Conservation (phyloP, 2,329 filamentous ascomycete genomes). For the Phialophora tarda region DNA sequence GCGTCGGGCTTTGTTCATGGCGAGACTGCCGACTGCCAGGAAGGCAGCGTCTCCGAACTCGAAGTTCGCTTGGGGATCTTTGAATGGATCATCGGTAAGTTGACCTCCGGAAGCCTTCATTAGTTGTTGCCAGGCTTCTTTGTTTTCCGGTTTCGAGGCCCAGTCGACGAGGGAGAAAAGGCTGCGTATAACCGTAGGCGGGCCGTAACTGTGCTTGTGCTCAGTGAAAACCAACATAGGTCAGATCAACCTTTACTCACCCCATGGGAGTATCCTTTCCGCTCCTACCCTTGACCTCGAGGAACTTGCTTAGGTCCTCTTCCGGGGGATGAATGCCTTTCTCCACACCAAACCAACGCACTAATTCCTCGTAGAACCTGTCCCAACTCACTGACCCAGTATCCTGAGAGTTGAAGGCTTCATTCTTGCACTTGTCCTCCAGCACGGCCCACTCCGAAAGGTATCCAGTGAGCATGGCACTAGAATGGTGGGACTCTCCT, state of each 20-base stretch:
- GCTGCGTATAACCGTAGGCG: slow-evolving; percentile 47
- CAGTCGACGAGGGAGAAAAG: slow-evolving; percentile 54
- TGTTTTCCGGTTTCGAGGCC: slow-evolving; percentile 53
- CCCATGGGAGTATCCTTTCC: slow-evolving; percentile 45
- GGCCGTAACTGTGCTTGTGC: slow-evolving; percentile 40
- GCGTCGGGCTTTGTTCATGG: slow-evolving; percentile 39
- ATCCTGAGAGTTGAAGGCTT: slow-evolving; percentile 59
- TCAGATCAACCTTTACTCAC: slow-evolving; percentile 37
- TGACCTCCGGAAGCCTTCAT: slow-evolving; percentile 47
- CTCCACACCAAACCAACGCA: slow-evolving; percentile 52
- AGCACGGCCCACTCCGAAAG: slow-evolving; percentile 59
- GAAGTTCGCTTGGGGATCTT: slow-evolving; percentile 38
- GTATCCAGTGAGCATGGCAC: slow-evolving; percentile 56
- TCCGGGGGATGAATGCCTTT: slow-evolving; percentile 44
- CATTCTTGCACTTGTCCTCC: slow-evolving; percentile 48
- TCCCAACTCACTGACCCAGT: slow-evolving; percentile 55
- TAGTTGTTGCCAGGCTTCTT: slow-evolving; percentile 55
- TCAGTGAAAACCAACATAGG: background rate
- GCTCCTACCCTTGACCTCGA: slow-evolving; percentile 26
- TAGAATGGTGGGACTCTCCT: slow-evolving; percentile 49
- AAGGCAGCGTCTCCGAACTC: slow-evolving; percentile 38
- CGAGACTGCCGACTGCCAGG: slow-evolving; percentile 26
- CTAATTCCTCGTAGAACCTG: slow-evolving; percentile 56
- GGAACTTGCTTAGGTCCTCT: slow-evolving; percentile 35
- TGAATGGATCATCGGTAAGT: slow-evolving; percentile 39